Evolutionary conservation across 2,329 filamentous ascomycete species (phyloP).

Genomic region (Venturia oleaginea): DNA sequence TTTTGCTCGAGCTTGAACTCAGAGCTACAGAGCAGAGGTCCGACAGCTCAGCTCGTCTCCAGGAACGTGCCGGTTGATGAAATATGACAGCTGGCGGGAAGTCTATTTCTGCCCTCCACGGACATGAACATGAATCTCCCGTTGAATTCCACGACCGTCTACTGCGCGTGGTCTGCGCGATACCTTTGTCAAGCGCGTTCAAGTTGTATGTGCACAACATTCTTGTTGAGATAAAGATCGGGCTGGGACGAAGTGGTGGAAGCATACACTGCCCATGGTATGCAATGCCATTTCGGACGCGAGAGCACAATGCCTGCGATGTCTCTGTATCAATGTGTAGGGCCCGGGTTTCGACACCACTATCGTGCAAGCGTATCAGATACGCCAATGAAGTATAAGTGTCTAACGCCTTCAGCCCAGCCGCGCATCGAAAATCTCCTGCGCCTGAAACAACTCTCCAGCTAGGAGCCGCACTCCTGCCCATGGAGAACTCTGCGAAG

Average conservation of each 20-base stretch:
- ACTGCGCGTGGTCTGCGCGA: background rate
- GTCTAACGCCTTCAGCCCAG: background rate
- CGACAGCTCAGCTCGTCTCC: background rate
- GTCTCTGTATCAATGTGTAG: background rate
- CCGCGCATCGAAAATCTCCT: background rate
- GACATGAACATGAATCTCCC: background rate
- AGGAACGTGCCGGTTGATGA: background rate
- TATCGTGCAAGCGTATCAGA: background rate
- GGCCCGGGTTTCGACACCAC: background rate
- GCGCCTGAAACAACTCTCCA: background rate
- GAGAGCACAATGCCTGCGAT: background rate
- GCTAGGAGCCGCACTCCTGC: background rate
- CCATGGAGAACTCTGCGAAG: background rate
- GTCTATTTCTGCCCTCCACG: background rate
- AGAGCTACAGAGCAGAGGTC: no score
- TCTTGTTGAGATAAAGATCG: no score
- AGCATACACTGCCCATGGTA: background rate
- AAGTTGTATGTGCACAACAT: no score
- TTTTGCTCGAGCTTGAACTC: no score
- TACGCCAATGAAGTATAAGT: background rate
- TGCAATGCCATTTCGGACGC: background rate
- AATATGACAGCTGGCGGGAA: background rate
- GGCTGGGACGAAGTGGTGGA: background rate
- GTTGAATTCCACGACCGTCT: background rate
- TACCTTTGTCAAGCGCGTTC: background rate